Conservation (phyloP, 1,284 basidiomycete genomes). For the Ganoderma multipileum region DNA sequence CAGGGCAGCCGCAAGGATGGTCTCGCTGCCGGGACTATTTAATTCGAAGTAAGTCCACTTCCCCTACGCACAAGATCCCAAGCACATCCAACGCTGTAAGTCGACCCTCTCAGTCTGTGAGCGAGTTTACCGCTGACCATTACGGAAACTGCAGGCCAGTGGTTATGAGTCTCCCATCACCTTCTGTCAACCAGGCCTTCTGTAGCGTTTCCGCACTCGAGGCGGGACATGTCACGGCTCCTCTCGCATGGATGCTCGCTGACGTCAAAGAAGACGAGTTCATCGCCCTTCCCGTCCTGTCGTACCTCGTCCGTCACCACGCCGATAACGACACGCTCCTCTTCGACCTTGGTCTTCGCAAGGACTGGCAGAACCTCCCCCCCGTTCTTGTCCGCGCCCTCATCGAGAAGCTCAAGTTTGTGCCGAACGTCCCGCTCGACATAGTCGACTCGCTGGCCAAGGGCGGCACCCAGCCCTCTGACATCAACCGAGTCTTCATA, state of each 20-base stretch:
- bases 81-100: background rate
- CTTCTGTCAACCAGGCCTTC: conserved; percentile 25
- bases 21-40: background rate
- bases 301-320: conserved; percentile 58
- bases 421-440: conserved; percentile 46
- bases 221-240: conserved; percentile 48
- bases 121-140: background rate
- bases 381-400: conserved; percentile 20
- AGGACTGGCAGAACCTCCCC: conserved; percentile 50
- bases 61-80: background rate
- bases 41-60: background rate
- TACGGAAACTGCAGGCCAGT: background rate
- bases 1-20: background rate
- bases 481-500: conserved; percentile 52
- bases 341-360: conserved; percentile 62
- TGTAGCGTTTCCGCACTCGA: conserved; percentile 57
- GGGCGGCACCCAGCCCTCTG: conserved; percentile 50
- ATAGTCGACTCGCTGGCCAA: conserved; percentile 54
- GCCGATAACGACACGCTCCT: conserved; percentile 44
- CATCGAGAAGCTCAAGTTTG: conserved; percentile 11
- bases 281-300: conserved; percentile 47
- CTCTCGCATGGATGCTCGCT: conserved; percentile 46
- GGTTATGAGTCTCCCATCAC: conserved; percentile 27
- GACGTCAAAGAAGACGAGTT: conserved; percentile 45
- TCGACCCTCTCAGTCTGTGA: background rate